Conservation (phyloP, 176 grass and related monocot species). For the Saccharum spontaneum region DNA sequence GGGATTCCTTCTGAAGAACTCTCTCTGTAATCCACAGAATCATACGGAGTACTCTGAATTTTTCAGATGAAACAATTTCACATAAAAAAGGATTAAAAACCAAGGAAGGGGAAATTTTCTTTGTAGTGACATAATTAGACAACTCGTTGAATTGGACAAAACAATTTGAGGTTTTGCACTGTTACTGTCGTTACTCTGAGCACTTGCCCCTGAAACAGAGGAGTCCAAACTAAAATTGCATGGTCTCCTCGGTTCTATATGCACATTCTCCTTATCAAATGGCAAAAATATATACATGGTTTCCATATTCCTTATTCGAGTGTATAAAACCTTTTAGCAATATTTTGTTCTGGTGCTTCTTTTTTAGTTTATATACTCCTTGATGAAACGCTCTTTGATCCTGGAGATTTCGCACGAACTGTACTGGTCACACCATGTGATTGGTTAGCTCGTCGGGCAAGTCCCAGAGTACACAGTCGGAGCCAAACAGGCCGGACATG, state of each 20-base stretch:
- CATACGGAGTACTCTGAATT: not conserved
- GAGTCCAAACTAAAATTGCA: not conserved
- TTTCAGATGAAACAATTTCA: not conserved
- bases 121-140: not conserved
- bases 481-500: constrained; percentile 53
- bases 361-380: not conserved
- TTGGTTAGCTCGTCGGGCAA: constrained; percentile 79
- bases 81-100: not conserved
- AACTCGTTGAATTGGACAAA: not conserved
- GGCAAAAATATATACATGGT: not conserved
- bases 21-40: not conserved
- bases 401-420: not conserved
- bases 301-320: not conserved
- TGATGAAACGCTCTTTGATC: not conserved
- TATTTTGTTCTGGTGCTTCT: not conserved
- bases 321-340: too few relatives aligned
- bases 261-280: not conserved
- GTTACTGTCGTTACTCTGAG: not conserved
- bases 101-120: too few relatives aligned
- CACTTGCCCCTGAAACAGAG: not conserved
- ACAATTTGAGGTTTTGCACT: not conserved
- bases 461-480: constrained; percentile 90
- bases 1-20: not conserved
- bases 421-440: constrained; percentile 34
- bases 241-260: not conserved